phyloP scores from a whole-genome alignment of 441 rosid genomes.

The Raphanus hybrid region DNA sequence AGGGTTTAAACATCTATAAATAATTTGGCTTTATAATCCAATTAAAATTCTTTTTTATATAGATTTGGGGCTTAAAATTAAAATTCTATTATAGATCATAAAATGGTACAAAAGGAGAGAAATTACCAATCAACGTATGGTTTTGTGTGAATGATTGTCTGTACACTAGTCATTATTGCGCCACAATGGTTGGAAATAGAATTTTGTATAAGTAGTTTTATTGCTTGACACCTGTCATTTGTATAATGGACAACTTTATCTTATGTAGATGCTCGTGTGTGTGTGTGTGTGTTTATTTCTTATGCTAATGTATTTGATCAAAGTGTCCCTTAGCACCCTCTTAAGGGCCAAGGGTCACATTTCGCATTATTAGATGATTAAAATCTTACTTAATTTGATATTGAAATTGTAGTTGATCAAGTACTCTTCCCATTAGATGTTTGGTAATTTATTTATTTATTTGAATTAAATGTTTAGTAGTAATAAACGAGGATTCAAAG shows the following conservation, averaged over 20 bases:
- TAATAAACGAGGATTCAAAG: slow-evolving; percentile 19
- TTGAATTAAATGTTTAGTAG: background rate
- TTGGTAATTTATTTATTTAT: background rate
- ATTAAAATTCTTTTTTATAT: slow-evolving; percentile 1
- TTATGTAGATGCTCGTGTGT: slow-evolving; percentile 31
- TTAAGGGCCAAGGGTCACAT: slow-evolving; percentile 37
- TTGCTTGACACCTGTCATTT: slow-evolving; percentile 40
- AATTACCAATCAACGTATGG: slow-evolving; percentile 36
- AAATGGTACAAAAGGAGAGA: slow-evolving; percentile 10
- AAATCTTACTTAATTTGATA: background rate
- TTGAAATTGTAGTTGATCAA: slow-evolving; percentile 24
- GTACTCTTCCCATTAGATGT: slow-evolving; percentile 15
- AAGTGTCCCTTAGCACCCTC: slow-evolving; percentile 28
- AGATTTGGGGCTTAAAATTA: background rate
- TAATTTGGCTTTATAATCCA: background rate
- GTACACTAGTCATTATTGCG: slow-evolving; percentile 42
- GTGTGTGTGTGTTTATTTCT: slow-evolving; percentile 18
- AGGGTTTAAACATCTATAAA: background rate
- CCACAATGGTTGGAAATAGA: slow-evolving; percentile 34
- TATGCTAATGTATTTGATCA: background rate
- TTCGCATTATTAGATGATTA: background rate
- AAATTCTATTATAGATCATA: slow-evolving; percentile 17
- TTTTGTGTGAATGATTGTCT: slow-evolving; percentile 39
- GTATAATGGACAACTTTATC: slow-evolving; percentile 30
- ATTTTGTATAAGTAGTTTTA: slow-evolving; percentile 36